A percentile compares a stretch with the other conserved stretches of the same genome.
phyloP scores from a whole-genome alignment of 2,329 filamentous ascomycete species.

The Parasarocladium wereldwijsianum region DNA sequence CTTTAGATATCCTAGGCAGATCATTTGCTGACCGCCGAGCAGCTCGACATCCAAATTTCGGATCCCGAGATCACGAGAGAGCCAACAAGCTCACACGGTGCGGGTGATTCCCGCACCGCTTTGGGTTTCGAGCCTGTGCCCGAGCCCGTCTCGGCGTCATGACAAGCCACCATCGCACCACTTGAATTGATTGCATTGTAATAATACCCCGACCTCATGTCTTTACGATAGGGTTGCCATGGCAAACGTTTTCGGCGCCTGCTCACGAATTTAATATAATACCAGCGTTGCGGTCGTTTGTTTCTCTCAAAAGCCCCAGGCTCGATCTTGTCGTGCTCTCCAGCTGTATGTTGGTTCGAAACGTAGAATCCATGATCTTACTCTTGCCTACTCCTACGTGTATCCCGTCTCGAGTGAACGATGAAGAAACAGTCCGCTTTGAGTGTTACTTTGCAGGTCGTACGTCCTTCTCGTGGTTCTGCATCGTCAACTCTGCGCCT shows the following conservation, averaged over 20 bases:
- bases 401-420: too few relatives aligned
- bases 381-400: too few relatives aligned
- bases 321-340: too few relatives aligned
- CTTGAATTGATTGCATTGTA: background rate
- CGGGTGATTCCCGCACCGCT: slow-evolving; percentile 20
- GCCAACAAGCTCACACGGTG: slow-evolving; percentile 26
- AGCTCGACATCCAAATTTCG: slow-evolving; percentile 71
- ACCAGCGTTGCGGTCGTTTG: background rate
- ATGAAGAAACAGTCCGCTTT: background rate
- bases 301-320: background rate
- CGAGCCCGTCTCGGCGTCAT: background rate
- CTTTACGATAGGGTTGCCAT: too few relatives aligned
- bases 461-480: background rate
- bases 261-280: too few relatives aligned
- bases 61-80: slow-evolving; percentile 55
- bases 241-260: background rate
- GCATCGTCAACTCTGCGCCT: background rate
- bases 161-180: background rate
- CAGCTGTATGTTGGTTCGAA: background rate
- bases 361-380: background rate
- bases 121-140: slow-evolving; percentile 17
- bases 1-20: too few relatives aligned
- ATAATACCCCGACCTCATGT: slow-evolving; percentile 2
- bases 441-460: background rate
- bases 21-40: slow-evolving; percentile 6